phyloP scores from a whole-genome alignment of 345 rosid species.

The Camelina laxa region DNA sequence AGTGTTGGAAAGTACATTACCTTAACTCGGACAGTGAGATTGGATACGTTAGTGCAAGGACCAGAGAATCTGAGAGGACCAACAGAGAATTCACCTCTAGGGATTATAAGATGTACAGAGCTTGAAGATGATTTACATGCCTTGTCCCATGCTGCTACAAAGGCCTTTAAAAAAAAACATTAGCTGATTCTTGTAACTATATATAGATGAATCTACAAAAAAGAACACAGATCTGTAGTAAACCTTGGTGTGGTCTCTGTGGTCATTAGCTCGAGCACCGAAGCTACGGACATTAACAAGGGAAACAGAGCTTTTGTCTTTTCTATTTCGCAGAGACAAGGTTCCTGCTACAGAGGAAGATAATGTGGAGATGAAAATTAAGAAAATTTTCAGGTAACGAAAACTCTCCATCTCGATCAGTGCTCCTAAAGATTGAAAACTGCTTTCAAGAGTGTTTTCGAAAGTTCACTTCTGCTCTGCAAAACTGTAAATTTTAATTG shows the following conservation, averaged over 20 bases:
- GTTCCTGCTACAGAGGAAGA: constrained; percentile 13
- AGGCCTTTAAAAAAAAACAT: constrained; percentile 42
- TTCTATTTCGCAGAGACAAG: constrained; percentile 21
- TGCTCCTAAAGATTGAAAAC: constrained; percentile 7
- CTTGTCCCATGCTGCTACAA: constrained; percentile 58
- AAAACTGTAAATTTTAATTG: neutral
- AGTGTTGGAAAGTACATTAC: constrained; percentile 31
- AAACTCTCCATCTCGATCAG: constrained; percentile 4
- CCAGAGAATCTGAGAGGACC: constrained; percentile 44
- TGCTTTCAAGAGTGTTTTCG: constrained; percentile 10
- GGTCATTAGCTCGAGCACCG: constrained; percentile 48
- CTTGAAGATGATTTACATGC: constrained; percentile 55
- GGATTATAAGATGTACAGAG: constrained; percentile 49
- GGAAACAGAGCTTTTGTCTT: constrained; percentile 33
- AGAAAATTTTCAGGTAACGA: constrained; percentile 25
- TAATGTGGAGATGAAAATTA: constrained; percentile 18
- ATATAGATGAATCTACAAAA: neutral
- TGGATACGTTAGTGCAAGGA: constrained; percentile 55
- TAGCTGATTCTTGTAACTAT: constrained; percentile 23
- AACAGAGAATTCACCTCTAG: constrained; percentile 47
- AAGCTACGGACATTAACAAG: constrained; percentile 44
- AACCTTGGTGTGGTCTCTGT: constrained; percentile 42
- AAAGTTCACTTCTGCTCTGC: neutral
- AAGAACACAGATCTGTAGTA: neutral
- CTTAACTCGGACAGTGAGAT: constrained; percentile 38